A percentile compares a stretch with the other conserved stretches of the same genome.
These are phyloP conservation scores for Beta macrorhiza DNA, from an alignment of 179 eudicot species.

Conservation along the genomic window DNA sequence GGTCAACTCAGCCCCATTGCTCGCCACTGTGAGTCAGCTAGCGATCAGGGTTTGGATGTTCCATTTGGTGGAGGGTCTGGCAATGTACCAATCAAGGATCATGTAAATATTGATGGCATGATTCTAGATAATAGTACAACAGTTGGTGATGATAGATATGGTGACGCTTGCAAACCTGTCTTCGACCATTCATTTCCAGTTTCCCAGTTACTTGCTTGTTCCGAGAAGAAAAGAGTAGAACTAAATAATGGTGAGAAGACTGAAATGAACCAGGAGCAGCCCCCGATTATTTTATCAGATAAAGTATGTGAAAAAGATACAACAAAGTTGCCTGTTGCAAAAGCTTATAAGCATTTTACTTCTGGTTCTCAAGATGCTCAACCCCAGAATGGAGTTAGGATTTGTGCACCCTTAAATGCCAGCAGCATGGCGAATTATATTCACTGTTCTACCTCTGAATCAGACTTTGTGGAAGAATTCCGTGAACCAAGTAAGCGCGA, in stretches of 20 bases:
- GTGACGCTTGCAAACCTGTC: constrained; percentile 24
- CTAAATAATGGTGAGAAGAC: constrained; percentile 26
- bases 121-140: constrained; percentile 18
- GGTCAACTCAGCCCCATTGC: constrained; percentile 18
- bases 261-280: constrained; percentile 28
- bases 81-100: constrained; percentile 14
- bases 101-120: constrained; percentile 24
- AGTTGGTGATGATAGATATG: constrained; percentile 19
- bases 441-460: constrained; percentile 23
- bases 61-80: constrained; percentile 20
- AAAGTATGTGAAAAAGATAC: constrained; percentile 21
- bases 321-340: constrained; percentile 21
- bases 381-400: constrained; percentile 26
- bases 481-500: constrained; percentile 21
- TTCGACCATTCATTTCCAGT: constrained; percentile 28
- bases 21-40: constrained; percentile 24
- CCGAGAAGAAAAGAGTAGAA: constrained; percentile 24
- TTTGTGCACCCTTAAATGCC: constrained; percentile 20
- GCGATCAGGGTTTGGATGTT: constrained; percentile 27
- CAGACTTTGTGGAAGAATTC: constrained; percentile 23
- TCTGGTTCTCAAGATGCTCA: constrained; percentile 29
- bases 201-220: constrained; percentile 33
- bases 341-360: constrained; percentile 22
- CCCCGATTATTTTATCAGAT: constrained; percentile 20
- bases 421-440: constrained; percentile 17